Evolutionary conservation across 441 rosid genomes (phyloP), one percentile per base, ranked within the genome.

Genomic region (Omphalea diandra): DNA sequence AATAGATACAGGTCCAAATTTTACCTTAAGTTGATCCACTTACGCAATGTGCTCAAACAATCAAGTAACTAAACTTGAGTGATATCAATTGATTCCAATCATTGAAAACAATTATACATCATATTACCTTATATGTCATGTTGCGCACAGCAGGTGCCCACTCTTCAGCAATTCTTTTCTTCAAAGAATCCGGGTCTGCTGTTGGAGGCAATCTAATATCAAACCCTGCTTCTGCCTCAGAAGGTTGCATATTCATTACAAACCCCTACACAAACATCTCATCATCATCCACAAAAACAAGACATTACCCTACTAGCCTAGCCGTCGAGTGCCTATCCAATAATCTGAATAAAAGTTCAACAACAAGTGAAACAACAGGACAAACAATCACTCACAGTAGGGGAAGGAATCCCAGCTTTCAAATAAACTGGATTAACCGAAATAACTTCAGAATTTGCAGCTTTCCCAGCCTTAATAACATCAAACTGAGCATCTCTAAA

Each of bases 171-270:
- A 91, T 87, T 77, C 84, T 88, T 79, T 70, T 87, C 80, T 43
- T 85, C 63, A 94, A 32, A 68, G 62, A 68, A 81, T 82, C 87
- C 1, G 89, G 92, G 68, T 94, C 97, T 0, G 81, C 73, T n/a
- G 90, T 82, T 40, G 98, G 98, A 36, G 98, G 91, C 73, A 94
- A 65, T 80, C 97, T 86, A 56, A 89, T 4, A 73, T 94, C 88
- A 79, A 83, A 91, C 14, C 98, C 97, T 33, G 95, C 97, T 83
- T 87, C 94, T 22, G 95, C 98, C n/a, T 88, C 97, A 1, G 97
- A 90, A 63, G 95, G 97, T 46, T 91, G 97, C 93, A 91, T 74
- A 80, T 91, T 94, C 96, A 94, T 94, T 55, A 88, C 91, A 83
- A 84, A 91, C 2, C 97, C 98, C 94, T 88, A 43, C 60, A 71